These are phyloP conservation scores for Globisporangium middletonii DNA, from an alignment of 352 stramenopile genomes.

Conservation along the genomic window DNA sequence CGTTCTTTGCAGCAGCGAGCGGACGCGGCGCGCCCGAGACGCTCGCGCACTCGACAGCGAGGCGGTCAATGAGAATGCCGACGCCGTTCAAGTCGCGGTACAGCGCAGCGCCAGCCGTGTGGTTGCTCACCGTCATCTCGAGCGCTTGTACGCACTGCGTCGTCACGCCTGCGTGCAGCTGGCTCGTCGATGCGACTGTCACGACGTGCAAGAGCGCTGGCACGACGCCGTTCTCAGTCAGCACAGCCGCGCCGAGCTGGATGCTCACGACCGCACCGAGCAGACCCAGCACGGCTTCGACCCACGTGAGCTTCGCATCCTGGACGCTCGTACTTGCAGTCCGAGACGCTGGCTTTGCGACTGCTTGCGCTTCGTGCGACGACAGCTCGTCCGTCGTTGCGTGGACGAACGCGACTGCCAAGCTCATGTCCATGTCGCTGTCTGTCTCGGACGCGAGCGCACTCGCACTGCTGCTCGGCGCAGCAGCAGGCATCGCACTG, in stretches of 20 bases:
- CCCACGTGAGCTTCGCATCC: conserved; percentile 66
- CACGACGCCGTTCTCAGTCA: conserved; percentile 84
- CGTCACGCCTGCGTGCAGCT: conserved; percentile 64
- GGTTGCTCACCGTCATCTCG: conserved; percentile 76
- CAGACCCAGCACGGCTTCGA: conserved; percentile 71
- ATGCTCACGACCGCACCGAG: conserved; percentile 70
- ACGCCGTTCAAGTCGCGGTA: conserved; percentile 85
- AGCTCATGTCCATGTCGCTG: conserved; percentile 85
- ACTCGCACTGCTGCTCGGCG: not conserved
- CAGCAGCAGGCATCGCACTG: conserved; percentile 1
- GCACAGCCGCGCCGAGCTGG: conserved; percentile 61
- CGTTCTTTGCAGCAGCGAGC: conserved; percentile 48
- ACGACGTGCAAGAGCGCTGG: conserved; percentile 75
- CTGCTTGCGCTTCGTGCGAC: conserved; percentile 55
- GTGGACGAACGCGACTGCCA: conserved; percentile 84
- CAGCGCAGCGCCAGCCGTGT: conserved; percentile 56
- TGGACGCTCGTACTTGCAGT: conserved; percentile 29
- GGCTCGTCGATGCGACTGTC: conserved; percentile 42
- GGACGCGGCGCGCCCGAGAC: conserved; percentile 12
- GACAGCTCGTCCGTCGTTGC: conserved; percentile 74
- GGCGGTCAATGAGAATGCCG: conserved; percentile 73
- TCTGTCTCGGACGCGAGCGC: conserved; percentile 26
- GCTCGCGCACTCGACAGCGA: conserved; percentile 48
- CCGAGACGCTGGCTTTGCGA: conserved; percentile 44
- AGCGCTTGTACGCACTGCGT: conserved; percentile 78